Evolutionary conservation across 1,139 yeast genomes (phyloP).

Genomic region (Candida gigantensis): DNA sequence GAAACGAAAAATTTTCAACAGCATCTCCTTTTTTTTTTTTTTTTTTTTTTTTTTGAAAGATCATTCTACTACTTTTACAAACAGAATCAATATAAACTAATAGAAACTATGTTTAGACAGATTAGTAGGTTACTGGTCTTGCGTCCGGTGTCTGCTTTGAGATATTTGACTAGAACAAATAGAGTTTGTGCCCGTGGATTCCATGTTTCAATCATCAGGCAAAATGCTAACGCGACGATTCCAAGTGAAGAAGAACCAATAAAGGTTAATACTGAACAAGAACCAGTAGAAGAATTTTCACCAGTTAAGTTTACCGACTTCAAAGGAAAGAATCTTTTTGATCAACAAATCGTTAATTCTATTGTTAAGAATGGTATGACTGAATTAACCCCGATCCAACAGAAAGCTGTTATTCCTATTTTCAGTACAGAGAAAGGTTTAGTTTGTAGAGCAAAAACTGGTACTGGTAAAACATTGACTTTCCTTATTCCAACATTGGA

Average conservation of each 20-base stretch:
- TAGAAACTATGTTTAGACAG: constrained; percentile 2
- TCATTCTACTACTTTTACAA: no score
- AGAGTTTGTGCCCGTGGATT: constrained; percentile 1
- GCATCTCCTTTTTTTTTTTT: neutral
- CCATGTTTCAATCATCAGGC: neutral
- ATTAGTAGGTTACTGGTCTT: neutral
- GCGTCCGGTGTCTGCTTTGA: neutral
- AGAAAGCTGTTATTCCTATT: constrained; percentile 67
- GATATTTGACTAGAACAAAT: neutral
- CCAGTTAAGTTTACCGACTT: constrained; percentile 13
- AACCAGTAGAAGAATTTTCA: constrained; percentile 1
- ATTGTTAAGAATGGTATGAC: constrained; percentile 43
- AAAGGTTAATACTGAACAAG: neutral
- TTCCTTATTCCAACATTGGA: constrained; percentile 80
- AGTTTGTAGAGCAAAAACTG: constrained; percentile 90
- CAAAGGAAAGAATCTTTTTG: constrained; percentile 16
- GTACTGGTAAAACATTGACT: constrained; percentile 93
- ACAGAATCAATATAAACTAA: no score
- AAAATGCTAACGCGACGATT: neutral
- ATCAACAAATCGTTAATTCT: constrained; percentile 25
- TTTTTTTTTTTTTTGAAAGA: no score
- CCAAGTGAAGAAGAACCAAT: no score
- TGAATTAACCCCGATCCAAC: constrained; percentile 77
- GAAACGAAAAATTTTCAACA: no score
- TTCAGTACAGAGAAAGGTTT: constrained; percentile 59